These are phyloP conservation scores for Fraxinus albicans DNA, from an alignment of 305 asterid genomes.

Conservation along the genomic window DNA sequence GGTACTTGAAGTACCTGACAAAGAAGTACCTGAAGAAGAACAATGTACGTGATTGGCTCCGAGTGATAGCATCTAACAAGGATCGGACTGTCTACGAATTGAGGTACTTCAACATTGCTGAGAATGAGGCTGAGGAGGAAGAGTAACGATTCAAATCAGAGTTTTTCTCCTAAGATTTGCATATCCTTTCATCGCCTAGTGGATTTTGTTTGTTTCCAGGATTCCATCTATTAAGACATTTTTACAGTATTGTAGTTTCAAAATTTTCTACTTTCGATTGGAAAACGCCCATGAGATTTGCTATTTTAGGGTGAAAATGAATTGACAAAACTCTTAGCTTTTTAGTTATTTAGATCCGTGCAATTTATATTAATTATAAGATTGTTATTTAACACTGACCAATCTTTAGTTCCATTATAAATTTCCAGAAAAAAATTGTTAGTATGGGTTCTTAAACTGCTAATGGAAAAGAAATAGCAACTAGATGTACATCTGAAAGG, in stretches of 20 bases:
- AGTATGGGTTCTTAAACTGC: background rate
- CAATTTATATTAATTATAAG: background rate
- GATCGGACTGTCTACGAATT: constrained; percentile 68
- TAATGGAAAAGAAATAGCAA: background rate
- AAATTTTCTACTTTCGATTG: background rate
- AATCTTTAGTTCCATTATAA: background rate
- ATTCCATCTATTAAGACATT: background rate
- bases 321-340: background rate
- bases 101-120: constrained; percentile 95
- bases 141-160: constrained; percentile 31
- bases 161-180: background rate
- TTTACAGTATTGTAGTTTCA: background rate
- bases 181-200: background rate
- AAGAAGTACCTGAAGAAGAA: constrained; percentile 80
- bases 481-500: background rate
- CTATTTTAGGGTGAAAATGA: background rate
- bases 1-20: constrained; percentile 72
- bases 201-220: background rate
- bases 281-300: background rate
- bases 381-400: background rate
- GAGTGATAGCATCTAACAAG: constrained; percentile 75
- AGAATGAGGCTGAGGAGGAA: constrained; percentile 87
- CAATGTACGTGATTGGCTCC: constrained; percentile 74
- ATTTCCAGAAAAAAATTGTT: background rate
- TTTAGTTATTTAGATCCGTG: background rate